Evolutionary conservation across 108 stramenopile species (phyloP), one percentile per base, ranked within the genome.

Genomic region (Nannochloropsis salina): DNA sequence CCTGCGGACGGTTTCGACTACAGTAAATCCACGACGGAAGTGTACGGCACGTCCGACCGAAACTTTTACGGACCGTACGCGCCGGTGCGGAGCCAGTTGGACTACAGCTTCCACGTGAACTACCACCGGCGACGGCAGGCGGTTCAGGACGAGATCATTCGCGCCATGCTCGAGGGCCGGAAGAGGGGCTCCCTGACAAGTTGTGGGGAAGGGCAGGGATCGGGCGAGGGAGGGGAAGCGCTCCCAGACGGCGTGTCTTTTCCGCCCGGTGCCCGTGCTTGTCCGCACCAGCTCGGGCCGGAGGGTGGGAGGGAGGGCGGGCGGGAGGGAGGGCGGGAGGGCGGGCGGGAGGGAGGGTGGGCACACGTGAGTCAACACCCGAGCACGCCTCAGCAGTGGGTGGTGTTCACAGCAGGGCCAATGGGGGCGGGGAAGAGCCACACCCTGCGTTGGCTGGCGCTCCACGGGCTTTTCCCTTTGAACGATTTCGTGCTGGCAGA

Each of bases 401-500:
- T 42, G 86, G 86, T 87, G 86, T 87, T 86, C 42, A 88, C 85
- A 2, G 85, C 86, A 2, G 88, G 87, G 4, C 84, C 87, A n/a
- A 87, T 87, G 86, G 89, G 87, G 45, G 86, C 89, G 6, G 89
- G 89, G 5, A 90, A 90, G 42, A 82, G 84, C 51, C 90, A 90
- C 84, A 89, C 89, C 40, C 42, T 90, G 42, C 41, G 44, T 9
- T 87, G 89, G 89, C 85, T 90, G 61, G 41, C 41, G 31, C 22
- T 43, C 42, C 20, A 80, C n/a, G 89, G 88, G 2, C 2, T 89
- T 41, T 89, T 90, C 45, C 88, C 88, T 40, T 31, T 89, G 42
- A 83, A 87, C 3, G 84, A 44, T 12, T 90, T 89, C 22, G 90
- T 90, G 41, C 82, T 15, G 11, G 90, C 89, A 12, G 90, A 90